A percentile compares a stretch with the other conserved stretches of the same genome.
These are phyloP conservation scores for Suhomyces choctaworum DNA, from an alignment of 1,139 yeast genomes.

Conservation along the genomic window DNA sequence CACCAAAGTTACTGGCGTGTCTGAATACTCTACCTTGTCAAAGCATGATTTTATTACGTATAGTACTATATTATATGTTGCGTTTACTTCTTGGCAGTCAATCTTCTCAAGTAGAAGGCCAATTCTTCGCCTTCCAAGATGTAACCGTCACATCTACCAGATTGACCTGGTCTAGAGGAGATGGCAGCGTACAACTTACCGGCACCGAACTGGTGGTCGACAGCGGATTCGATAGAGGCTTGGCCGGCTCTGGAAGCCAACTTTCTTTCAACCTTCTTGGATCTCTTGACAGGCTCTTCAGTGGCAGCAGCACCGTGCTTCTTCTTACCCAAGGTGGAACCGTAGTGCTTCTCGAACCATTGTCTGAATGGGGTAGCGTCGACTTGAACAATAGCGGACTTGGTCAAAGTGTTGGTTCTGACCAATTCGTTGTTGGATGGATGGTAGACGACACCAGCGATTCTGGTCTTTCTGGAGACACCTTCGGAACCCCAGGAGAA, in stretches of 20 bases:
- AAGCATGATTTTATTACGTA: conserved; percentile 7
- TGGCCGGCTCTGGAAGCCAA: conserved; percentile 86
- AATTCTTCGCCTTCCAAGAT: conserved; percentile 99
- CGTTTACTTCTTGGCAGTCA: conserved; percentile 95
- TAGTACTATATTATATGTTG: conserved; percentile 10
- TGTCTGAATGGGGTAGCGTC: conserved; percentile 99
- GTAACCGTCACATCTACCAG: conserved; percentile 99
- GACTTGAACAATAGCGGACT: conserved; percentile 97
- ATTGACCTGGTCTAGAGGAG: conserved; percentile 99
- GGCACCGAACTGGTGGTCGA: conserved; percentile 94
- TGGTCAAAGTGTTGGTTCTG: conserved; percentile 99
- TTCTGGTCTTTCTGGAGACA: conserved; percentile 97
- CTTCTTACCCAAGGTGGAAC: conserved; percentile 90
- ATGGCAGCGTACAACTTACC: conserved; percentile 99
- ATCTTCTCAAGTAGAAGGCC: conserved; percentile 99
- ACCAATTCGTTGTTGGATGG: conserved; percentile 99
- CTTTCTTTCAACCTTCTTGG: conserved; percentile 87
- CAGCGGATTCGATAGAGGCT: conserved; percentile 86
- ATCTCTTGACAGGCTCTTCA: conserved; percentile 60
- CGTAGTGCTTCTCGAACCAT: conserved; percentile 99
- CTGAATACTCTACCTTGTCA: neutral
- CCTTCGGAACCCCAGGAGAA: conserved; percentile 99
- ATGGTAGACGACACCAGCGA: conserved; percentile 96
- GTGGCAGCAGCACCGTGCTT: conserved; percentile 29
- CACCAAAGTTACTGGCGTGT: no score